Percentiles rank a stretch among this genome's conserved stretches.
Evolutionary conservation across 176 grass and related monocot species (phyloP).

Genomic region (Guadua angustifolia): DNA sequence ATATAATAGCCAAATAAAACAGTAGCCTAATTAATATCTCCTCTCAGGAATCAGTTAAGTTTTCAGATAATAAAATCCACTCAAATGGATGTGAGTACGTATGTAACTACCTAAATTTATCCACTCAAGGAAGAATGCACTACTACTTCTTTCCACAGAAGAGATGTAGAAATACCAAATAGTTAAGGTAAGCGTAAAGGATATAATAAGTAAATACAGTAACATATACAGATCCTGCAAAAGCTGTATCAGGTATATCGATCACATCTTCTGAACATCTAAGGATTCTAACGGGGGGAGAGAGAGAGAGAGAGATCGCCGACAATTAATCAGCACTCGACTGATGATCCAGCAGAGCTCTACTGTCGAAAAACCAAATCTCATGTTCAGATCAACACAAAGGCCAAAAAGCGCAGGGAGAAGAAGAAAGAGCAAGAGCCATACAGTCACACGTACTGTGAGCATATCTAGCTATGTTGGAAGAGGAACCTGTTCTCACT

Average conservation of each 20-base stretch:
- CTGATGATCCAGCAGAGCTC: neutral
- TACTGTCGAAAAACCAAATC: neutral
- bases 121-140: neutral
- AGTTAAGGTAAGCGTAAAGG: neutral
- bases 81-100: neutral
- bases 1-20: neutral
- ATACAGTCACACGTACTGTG: neutral
- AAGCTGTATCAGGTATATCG: neutral
- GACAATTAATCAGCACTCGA: neutral
- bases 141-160: neutral
- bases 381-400: constrained; percentile 23
- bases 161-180: neutral
- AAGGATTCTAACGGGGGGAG: too few relatives aligned
- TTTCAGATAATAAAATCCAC: constrained; percentile 14
- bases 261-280: too few relatives aligned
- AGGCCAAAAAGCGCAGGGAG: neutral
- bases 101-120: neutral
- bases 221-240: constrained; percentile 34
- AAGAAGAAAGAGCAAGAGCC: constrained; percentile 4
- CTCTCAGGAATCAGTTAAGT: neutral
- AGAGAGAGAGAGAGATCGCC: neutral
- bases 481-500: neutral
- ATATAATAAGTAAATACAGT: neutral
- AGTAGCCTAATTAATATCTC: neutral
- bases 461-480: neutral